Base-by-base conservation (phyloP, 23 red algal genomes). In the Gracilaria caudata region DNA sequence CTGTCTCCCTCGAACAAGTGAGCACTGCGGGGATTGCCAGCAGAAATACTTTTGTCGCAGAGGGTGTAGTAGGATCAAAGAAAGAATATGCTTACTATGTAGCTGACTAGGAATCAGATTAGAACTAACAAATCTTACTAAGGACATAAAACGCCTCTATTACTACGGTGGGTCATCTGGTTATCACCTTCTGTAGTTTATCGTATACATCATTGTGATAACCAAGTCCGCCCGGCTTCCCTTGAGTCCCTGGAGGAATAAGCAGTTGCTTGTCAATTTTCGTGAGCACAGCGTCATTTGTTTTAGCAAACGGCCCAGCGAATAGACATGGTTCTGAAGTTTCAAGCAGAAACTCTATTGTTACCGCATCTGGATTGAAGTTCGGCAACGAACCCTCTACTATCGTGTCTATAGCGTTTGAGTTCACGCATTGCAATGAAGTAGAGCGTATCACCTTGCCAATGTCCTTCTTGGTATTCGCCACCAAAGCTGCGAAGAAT, bases 341-440 rank as follows among this genome's bases (percentile, higher is more conserved):
- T 4, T 21, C 4, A 2, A 19, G 51, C 19, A 89, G 46, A 68
- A 89, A 89, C 28, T 78, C 85, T 29, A 78, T 46, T 19, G 68
- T 66, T 60, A 72, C 47, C 23, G 51, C 28, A 7, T 72, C n/a
- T 14, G 85, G 85, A 43, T 7, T 75, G 25, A 30, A 75, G 28
- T 78, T 40, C 3, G 68, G 51, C 37, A 78, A 13, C 16, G 68
- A 58, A 5, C 26, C 23, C 26, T 49, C 28, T 8, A 66, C 74
- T n/a, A 25, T 23, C 20, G 40, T 60, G 28, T 78, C 68, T 29
- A 89, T 63, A 0, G 47, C 68, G 16, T 21, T 51, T 45, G 46
- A 77, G 37, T 89, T 64, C 4, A 78, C 61, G 55, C 85, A 89
- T 55, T 73, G 85, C 28, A 89, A 35, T 51, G 85, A 89, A 53